Evolutionary conservation across 2,329 filamentous ascomycete species (phyloP), one percentile per base, ranked within the genome.

Genomic region (Cladophialophora exuberans): DNA sequence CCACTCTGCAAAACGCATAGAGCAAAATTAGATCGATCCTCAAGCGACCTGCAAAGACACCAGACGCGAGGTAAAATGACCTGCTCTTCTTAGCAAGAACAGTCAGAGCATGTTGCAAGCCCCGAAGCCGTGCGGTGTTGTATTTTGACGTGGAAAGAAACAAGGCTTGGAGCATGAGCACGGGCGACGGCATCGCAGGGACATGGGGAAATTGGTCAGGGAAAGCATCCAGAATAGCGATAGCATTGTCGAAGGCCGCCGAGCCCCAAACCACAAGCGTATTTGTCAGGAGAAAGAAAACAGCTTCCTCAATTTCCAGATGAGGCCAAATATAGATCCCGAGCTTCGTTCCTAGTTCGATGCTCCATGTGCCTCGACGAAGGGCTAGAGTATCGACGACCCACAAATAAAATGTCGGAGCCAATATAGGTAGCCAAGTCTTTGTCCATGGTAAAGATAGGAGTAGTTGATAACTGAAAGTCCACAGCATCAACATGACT

Each of bases 261-360:
- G 87, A 73, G 1, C 87, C 87, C 65, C 86, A 85, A 0, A 89
- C 84, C 52, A 91, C 84, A 17, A 91, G 71, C 0, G 74, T 74
- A 66, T 90, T 90, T 1, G 86, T 89, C 3, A 81, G 70, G 3
- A 90, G 73, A 69, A 91, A 91, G 74, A 90, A 90, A 6, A 87
- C 62, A 0, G 86, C 87, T 67, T 91, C 88, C 63, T 91, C 88
- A 17, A 90, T 76, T 46, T 90, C 88, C 25, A 90, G 70, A 5
- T 79, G 79, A 1, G 81, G 79, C 79, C 84, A 89, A 0, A 90
- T 61, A 43, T 83, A 77, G 33, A 82, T 65, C 0, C 80, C 83
- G 9, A 87, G 77, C 64, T 90, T 90, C 0, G 87, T 90, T 0
- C 81, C 83, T 3, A 76, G 73, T 57, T 82, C 82, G 45, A 90